Base-by-base conservation (phyloP, 805 yeast species). In the Helenozyma baotianmanensis region DNA sequence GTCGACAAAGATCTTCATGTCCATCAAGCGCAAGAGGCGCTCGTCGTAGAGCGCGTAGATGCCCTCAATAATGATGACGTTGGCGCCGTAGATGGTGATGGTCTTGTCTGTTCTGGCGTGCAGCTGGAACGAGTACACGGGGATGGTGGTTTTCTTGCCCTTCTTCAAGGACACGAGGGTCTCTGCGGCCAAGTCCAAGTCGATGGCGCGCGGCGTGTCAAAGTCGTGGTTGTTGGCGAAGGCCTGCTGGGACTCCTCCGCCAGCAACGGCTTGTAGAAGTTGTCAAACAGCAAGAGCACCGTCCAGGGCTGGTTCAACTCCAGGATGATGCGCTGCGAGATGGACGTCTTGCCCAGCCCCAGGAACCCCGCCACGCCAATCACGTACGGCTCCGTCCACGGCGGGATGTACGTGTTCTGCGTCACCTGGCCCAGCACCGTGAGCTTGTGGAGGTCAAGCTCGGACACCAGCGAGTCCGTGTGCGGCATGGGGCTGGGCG, bases 341-440 rank as follows among this genome's bases (percentile, higher is more conserved):
- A 92, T 86, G 22, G 95, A 82, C 0, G 97, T 90, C 54, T 90
- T 90, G 2, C 98, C 98, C 0, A 96, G 85, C 2, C 97, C 72
- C 11, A 67, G 61, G 25, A 41, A 42, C 1, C 95, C 95, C 0
- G 94, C 94, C 13, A 85, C 73, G n/a, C 94, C 95, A 43, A 85
- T 85, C 31, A 85, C 75, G 47, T 83, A 85, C 0, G 95, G 94
- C 31, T 82, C 80, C 2, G 79, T 76, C 95, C 95, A 84, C n/a
- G 95, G 95, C 6, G 94, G 94, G 6, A 62, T 59, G 50, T 54
- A 46, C n/a, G 41, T 41, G 14, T 39, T 39, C 11, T 23, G 25
- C 1, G 38, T 31, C 10, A 16, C 27, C 9, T 21, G 6, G 2
- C 28, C 14, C 21, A 18, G 23, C 12, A 29, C 10, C 14, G 14